Percentiles rank a stretch among this genome's conserved stretches.
These are phyloP conservation scores for Melaleuca quinquenervia DNA, from an alignment of 345 rosid species.

Conservation along the genomic window DNA sequence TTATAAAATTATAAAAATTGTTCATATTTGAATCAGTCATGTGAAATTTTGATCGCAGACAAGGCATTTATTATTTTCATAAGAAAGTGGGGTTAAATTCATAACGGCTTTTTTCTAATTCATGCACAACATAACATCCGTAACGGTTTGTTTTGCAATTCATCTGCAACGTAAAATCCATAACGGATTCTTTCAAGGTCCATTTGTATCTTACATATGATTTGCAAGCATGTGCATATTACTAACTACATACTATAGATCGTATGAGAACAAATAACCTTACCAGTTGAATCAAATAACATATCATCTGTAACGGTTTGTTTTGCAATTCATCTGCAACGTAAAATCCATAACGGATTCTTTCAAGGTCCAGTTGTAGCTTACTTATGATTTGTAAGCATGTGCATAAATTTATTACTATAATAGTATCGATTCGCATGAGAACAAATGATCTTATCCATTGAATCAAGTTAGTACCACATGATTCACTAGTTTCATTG, in stretches of 20 bases:
- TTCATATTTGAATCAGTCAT: too few species aligned
- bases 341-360: neutral
- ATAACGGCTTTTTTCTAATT: neutral
- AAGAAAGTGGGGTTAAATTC: neutral
- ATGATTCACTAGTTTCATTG: too few species aligned
- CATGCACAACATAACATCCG: neutral
- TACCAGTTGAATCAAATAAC: too few species aligned
- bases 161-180: neutral
- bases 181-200: neutral
- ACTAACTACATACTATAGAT: too few species aligned
- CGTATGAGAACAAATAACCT: too few species aligned
- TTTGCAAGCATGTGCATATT: neutral
- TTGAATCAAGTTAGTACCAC: neutral
- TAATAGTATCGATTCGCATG: neutral
- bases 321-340: neutral
- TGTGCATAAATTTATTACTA: neutral
- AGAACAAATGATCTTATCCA: neutral
- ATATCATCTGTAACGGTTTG: neutral
- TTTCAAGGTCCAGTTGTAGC: neutral
- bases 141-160: neutral
- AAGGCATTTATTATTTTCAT: neutral
- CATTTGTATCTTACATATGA: neutral
- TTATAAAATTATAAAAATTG: too few species aligned
- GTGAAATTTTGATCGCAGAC: neutral
- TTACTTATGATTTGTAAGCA: neutral